Base-by-base conservation (phyloP, 495 filamentous ascomycete genomes). In the Penicillium cinerascens region DNA sequence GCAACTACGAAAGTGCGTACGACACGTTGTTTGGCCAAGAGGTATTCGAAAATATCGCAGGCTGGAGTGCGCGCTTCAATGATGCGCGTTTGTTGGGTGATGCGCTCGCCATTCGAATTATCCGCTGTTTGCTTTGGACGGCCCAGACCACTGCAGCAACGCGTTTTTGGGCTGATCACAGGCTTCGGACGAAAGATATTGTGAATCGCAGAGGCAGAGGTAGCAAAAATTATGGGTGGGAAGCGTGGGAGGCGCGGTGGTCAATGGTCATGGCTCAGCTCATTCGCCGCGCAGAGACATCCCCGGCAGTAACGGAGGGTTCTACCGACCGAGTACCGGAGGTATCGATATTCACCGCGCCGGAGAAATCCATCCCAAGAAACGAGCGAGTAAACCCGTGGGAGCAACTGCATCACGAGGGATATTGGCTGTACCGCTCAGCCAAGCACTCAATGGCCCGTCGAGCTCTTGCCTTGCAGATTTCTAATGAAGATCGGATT, bases 181-280 rank as follows among this genome's bases (percentile, higher is more conserved):
- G 84, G 49, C 75, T 80, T 33, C 83, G 82, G 55, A 82, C 89
- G 53, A 74, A 78, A 36, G 86, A 87, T 59, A 76, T 97, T 20
- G 69, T 96, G 13, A 87, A 95, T 54, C 82, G 88, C 21, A 82
- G 86, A 51, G 92, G 89, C 1, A 88, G 87, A 47, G 92, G 92
- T 4, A 85, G 89, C 13, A 79, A 79, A 29, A 89, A 87, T 52
- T 93, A 92, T 67, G 87, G 87, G 7, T 95, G 88, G 88, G 81
- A 89, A 59, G 88, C 89, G 2, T 95, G 90, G 90, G 84, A 92
- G 65, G 81, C 89, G 18, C 78, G 85, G 48, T 95, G 90, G 90
- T 83, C 86, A 16, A 82, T 79, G 50, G 75, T 89, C 4, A 92
- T 95, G 89, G 87, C 86, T 1, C 77, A 91, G 53, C 68, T 91